Percentiles rank a stretch among this genome's conserved stretches.
Evolutionary conservation across 345 rosid genomes (phyloP).

Genomic region (Linum tenue): DNA sequence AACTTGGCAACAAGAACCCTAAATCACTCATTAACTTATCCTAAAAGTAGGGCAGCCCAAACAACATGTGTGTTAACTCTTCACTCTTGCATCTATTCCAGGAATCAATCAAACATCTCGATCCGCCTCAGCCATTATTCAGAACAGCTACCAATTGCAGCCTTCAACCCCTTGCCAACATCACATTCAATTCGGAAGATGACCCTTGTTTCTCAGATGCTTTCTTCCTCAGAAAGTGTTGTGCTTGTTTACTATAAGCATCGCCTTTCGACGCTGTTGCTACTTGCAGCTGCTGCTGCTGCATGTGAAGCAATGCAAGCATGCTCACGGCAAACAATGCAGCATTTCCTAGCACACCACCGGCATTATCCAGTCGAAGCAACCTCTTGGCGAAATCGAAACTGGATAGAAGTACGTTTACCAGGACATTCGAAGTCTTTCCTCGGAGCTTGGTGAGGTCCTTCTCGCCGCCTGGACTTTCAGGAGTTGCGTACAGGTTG

Average conservation of each 20-base stretch:
- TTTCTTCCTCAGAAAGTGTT: background rate
- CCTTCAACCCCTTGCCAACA: slow-evolving; percentile 63
- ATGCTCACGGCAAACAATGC: slow-evolving; percentile 69
- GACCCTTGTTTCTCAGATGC: slow-evolving; percentile 25
- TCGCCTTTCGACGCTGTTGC: slow-evolving; percentile 32
- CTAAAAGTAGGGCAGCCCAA: too few relatives aligned
- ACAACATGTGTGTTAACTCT: too few relatives aligned
- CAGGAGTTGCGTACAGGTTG: slow-evolving; percentile 35
- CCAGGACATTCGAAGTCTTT: slow-evolving; percentile 27
- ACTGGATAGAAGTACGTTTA: slow-evolving; percentile 44
- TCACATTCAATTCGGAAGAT: slow-evolving; percentile 52
- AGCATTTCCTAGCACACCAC: slow-evolving; percentile 67
- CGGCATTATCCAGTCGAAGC: slow-evolving; percentile 44
- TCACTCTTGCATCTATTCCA: too few relatives aligned
- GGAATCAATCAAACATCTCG: too few relatives aligned
- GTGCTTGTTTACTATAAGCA: slow-evolving; percentile 26
- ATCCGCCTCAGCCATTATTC: too few relatives aligned
- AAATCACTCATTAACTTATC: too few relatives aligned
- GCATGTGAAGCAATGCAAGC: slow-evolving; percentile 69
- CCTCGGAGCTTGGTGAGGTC: slow-evolving; percentile 18
- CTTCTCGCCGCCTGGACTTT: slow-evolving; percentile 28
- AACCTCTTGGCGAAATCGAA: slow-evolving; percentile 50
- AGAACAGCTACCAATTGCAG: background rate
- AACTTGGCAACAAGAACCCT: too few relatives aligned
- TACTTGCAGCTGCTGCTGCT: slow-evolving; percentile 19